phyloP scores from a whole-genome alignment of 495 filamentous ascomycete genomes.

The Penicillium turbatum region DNA sequence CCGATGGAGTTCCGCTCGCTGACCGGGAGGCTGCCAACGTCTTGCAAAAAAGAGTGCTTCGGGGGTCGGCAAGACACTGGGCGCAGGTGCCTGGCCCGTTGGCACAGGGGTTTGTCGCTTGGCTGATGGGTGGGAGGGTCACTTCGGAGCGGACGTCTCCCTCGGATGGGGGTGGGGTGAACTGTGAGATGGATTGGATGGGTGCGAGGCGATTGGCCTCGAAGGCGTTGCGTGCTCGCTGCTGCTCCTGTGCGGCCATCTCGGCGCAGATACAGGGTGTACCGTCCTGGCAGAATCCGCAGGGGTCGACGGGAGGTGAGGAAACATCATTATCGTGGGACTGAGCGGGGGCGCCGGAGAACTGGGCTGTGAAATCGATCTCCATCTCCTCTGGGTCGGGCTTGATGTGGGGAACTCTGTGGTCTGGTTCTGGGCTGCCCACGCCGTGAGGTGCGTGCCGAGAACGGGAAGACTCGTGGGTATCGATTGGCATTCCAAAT shows the following conservation, averaged over 20 bases:
- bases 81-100: constrained; percentile 77
- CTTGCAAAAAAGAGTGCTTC: constrained; percentile 81
- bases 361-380: constrained; percentile 69
- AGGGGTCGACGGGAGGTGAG: constrained; percentile 57
- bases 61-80: constrained; percentile 72
- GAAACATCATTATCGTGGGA: constrained; percentile 28
- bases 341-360: constrained; percentile 43
- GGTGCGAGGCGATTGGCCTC: constrained; percentile 47
- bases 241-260: constrained; percentile 50
- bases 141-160: constrained; percentile 51
- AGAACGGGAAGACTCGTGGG: constrained; percentile 23
- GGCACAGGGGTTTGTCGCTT: constrained; percentile 52
- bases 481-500: constrained; percentile 41
- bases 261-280: constrained; percentile 83
- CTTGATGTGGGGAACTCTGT: constrained; percentile 39
- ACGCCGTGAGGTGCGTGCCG: constrained; percentile 33
- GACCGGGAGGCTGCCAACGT: constrained; percentile 64
- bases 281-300: constrained; percentile 84
- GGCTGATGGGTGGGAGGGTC: constrained; percentile 37
- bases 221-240: constrained; percentile 31
- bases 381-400: constrained; percentile 61
- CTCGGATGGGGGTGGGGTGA: constrained; percentile 68
- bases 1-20: constrained; percentile 43
- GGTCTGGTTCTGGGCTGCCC: constrained; percentile 31
- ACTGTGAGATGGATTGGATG: constrained; percentile 50